phyloP scores from a whole-genome alignment of 129 eudicot genomes.

The Sambucus nigra region DNA sequence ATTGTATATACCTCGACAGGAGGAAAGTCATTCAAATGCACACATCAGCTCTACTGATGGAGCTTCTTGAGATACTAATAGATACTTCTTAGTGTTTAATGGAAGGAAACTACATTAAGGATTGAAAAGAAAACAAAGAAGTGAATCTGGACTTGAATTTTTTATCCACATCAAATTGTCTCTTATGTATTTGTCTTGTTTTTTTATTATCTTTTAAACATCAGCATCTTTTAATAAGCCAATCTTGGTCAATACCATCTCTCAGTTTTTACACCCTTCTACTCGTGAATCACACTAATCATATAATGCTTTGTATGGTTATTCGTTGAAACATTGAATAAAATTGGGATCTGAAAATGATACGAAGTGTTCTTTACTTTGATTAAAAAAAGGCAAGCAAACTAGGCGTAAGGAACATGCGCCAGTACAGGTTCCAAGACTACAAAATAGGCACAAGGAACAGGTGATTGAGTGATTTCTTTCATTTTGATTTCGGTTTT shows the following conservation, averaged over 20 bases:
- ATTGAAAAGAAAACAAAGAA: neutral
- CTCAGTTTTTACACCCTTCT: too few species aligned
- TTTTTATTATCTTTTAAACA: too few species aligned
- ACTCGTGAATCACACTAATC: too few species aligned
- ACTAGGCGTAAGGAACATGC: too few species aligned
- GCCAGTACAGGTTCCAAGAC: too few species aligned
- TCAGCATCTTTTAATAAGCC: too few species aligned
- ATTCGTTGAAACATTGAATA: neutral
- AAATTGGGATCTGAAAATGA: neutral
- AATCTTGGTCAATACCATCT: neutral
- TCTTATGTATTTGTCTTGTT: neutral
- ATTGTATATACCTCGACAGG: neutral
- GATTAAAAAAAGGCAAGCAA: too few species aligned
- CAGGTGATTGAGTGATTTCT: too few species aligned
- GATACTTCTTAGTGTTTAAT: too few species aligned
- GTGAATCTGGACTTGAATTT: neutral
- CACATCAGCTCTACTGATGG: too few species aligned
- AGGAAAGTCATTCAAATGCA: neutral
- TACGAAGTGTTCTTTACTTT: neutral
- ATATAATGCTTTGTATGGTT: neutral
- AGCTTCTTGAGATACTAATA: too few species aligned
- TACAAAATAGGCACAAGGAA: neutral
- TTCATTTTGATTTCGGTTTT: too few species aligned
- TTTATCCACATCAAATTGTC: neutral
- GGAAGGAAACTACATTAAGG: neutral